Evolutionary conservation across 225 moss, liverwort and hornwort genomes (phyloP), one percentile per base, ranked within the genome.

Genomic region (Rhytidiadelphus loreus): DNA sequence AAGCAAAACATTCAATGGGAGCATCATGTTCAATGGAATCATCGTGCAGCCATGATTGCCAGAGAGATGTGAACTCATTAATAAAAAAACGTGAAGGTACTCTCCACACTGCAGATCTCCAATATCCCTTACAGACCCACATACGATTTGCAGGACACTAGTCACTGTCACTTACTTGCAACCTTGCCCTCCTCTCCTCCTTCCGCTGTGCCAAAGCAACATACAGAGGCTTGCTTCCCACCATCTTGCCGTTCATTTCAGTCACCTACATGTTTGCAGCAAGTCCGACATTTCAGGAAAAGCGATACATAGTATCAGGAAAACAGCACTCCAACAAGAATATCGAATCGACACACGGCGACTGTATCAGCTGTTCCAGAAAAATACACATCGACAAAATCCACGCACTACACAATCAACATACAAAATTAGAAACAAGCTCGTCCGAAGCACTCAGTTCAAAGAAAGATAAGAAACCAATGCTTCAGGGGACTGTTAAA

Each of bases 201-300:
- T 98, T 98, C 17, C 98, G 96, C 87, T 98, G 97, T 7, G 98
- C 98, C 85, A 98, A 89, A 81, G 97, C 98, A 33, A 98, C 98
- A 78, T 96, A 98, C 56, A 98, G 88, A 32, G 98, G 98, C 90
- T 98, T 98, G 86, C 91, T 96, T 14, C 97, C 96, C 79, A 98
- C 97, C 98, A 98, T 98, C 90, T 96, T 94, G 13, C 95, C 94
- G 73, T 98, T 98, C 98, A 98, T 98, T 50, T 98, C 98, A 35
- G 94, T 81, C 46, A 98, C 96, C 98, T 98, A 64, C 82, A 89
- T 12, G 80, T 58, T 22, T 23, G 4, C 39, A 88, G 7, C 17
- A 37, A 44, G 26, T 2, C 16, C 12, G 2, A 30, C 15, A 13
- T 1, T 28, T 85, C 61, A 87, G 7, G 39, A 68, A 16, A 43